Conservation (phyloP, 345 rosid genomes). For the Microcos paniculata region DNA sequence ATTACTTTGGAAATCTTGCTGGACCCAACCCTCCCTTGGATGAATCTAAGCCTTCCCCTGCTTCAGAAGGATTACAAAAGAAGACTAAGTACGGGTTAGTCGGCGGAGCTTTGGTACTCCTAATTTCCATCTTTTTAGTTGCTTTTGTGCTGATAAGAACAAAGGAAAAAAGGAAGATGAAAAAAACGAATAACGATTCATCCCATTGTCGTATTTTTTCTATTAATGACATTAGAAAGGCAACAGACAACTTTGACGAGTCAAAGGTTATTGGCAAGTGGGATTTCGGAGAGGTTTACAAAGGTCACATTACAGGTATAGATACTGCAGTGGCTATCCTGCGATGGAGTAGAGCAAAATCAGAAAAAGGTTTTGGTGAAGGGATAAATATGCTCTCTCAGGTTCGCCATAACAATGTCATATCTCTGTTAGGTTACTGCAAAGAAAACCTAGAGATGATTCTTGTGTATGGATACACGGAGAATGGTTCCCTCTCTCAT, state of each 20-base stretch:
- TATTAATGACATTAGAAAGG: neutral
- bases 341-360: neutral
- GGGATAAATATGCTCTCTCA: constrained; percentile 8
- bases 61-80: neutral
- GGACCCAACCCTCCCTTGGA: constrained; percentile 30
- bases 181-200: neutral
- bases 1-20: constrained; percentile 22
- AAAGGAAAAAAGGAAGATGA: neutral
- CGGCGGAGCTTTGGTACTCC: no score
- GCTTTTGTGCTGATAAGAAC: neutral
- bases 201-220: neutral
- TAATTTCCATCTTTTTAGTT: neutral
- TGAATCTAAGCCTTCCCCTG: neutral
- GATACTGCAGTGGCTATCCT: neutral
- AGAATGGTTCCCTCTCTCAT: neutral
- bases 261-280: neutral
- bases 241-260: neutral
- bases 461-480: neutral
- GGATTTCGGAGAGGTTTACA: constrained; percentile 17
- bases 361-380: neutral
- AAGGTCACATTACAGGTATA: neutral
- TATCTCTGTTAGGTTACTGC: neutral
- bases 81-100: neutral
- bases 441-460: neutral
- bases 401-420: neutral